Conservation (phyloP, 2,329 filamentous ascomycete species). For the Xylaria sp. region DNA sequence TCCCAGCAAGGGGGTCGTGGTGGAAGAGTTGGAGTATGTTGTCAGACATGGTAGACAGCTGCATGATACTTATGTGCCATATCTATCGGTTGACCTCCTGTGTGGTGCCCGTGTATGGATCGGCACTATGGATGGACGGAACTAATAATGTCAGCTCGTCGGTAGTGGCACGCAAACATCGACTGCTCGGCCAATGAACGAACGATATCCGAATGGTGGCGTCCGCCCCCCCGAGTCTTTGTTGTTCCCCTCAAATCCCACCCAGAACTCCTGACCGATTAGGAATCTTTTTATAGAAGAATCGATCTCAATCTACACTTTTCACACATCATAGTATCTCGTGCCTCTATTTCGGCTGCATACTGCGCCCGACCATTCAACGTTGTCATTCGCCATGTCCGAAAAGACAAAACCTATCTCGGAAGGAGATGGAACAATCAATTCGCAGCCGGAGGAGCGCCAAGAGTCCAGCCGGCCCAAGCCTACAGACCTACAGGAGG, state of each 20-base stretch:
- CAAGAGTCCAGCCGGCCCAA: background rate
- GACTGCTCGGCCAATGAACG: background rate
- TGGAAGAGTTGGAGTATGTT: too few relatives aligned
- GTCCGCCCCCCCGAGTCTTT: background rate
- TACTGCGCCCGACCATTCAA: background rate
- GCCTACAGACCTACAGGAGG: slow-evolving; percentile 22
- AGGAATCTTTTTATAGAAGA: background rate
- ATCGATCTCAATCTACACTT: background rate
- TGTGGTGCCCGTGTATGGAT: too few relatives aligned
- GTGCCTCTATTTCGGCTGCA: background rate
- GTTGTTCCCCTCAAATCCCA: background rate
- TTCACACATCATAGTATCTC: background rate
- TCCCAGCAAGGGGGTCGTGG: too few relatives aligned
- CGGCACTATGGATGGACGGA: too few relatives aligned
- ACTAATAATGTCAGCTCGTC: too few relatives aligned
- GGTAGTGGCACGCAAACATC: background rate
- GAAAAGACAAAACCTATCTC: background rate
- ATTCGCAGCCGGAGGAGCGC: background rate
- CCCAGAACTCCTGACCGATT: background rate
- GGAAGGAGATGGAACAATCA: background rate
- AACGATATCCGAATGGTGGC: background rate
- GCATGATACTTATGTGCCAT: too few relatives aligned
- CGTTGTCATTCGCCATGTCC: background rate
- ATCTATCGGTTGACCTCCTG: too few relatives aligned
- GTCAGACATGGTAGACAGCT: too few relatives aligned